phyloP scores from a whole-genome alignment of 768 basidiomycete species.

The Rossbeevera mucosa region DNA sequence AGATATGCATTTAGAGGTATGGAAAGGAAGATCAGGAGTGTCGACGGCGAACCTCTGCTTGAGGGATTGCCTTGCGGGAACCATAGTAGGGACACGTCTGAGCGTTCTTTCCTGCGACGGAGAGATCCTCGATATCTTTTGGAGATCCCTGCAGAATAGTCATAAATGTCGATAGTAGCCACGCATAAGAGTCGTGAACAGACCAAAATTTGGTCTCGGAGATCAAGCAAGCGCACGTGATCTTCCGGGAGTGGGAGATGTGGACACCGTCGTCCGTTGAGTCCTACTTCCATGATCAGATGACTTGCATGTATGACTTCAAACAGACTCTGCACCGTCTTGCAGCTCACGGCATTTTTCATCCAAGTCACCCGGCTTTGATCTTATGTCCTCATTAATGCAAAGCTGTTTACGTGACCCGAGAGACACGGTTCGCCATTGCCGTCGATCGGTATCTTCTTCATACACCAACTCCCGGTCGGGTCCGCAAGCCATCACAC shows the following conservation, averaged over 20 bases:
- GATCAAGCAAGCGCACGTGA: slow-evolving; percentile 67
- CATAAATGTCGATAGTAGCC: background rate
- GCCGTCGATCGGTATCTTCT: slow-evolving; percentile 21
- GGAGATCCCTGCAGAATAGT: slow-evolving; percentile 60
- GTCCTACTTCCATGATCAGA: slow-evolving; percentile 38
- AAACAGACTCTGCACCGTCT: slow-evolving; percentile 42
- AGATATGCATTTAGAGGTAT: background rate
- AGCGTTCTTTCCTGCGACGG: slow-evolving; percentile 58
- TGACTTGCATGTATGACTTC: background rate
- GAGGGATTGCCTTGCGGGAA: slow-evolving; percentile 79
- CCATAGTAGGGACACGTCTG: slow-evolving; percentile 92
- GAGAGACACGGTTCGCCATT: slow-evolving; percentile 70
- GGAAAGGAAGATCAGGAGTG: background rate
- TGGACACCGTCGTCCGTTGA: slow-evolving; percentile 66
- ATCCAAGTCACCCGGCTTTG: slow-evolving; percentile 66
- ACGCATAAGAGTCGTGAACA: background rate
- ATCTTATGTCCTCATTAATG: slow-evolving; percentile 76
- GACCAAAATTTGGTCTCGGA: slow-evolving; percentile 84
- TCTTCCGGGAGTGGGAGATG: slow-evolving; percentile 71
- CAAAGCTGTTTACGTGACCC: slow-evolving; percentile 91
- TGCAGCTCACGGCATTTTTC: slow-evolving; percentile 83
- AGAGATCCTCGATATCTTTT: slow-evolving; percentile 93
- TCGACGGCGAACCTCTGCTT: slow-evolving; percentile 66
- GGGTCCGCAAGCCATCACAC: background rate
- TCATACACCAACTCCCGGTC: background rate